Conservation (phyloP, 2,329 filamentous ascomycete genomes). For the Claviceps quebecensis region DNA sequence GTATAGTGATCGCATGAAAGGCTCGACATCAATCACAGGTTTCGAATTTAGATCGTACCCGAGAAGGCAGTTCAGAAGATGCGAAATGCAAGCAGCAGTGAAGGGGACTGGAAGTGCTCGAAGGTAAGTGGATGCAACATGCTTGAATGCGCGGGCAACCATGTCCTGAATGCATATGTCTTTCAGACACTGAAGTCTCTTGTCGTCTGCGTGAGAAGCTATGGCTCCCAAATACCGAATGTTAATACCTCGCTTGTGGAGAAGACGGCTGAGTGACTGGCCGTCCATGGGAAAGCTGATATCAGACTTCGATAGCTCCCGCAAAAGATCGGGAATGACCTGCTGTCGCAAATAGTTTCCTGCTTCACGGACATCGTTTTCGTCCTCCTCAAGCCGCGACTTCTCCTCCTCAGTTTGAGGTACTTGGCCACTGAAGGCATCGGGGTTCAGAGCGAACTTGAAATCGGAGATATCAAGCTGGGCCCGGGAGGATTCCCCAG, state of each 20-base stretch:
- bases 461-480: slow-evolving; percentile 80
- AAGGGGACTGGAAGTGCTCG: slow-evolving; percentile 68
- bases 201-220: slow-evolving; percentile 53
- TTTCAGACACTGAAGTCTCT: slow-evolving; percentile 62
- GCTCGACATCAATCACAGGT: slow-evolving; percentile 65
- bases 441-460: slow-evolving; percentile 79
- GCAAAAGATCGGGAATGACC: slow-evolving; percentile 71
- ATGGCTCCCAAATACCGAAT: slow-evolving; percentile 87
- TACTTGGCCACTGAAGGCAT: slow-evolving; percentile 84
- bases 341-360: slow-evolving; percentile 64
- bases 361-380: slow-evolving; percentile 74
- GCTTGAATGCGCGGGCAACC: slow-evolving; percentile 91
- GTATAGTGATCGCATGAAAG: slow-evolving; percentile 61
- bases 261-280: slow-evolving; percentile 70
- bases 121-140: slow-evolving; percentile 67
- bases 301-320: slow-evolving; percentile 81
- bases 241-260: slow-evolving; percentile 97
- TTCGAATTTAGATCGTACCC: slow-evolving; percentile 63
- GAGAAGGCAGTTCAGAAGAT: slow-evolving; percentile 87
- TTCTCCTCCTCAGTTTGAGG: slow-evolving; percentile 88
- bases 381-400: slow-evolving; percentile 66
- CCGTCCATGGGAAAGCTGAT: slow-evolving; percentile 98
- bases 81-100: slow-evolving; percentile 64
- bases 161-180: slow-evolving; percentile 79
- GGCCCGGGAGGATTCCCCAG: slow-evolving; percentile 27